Conservation (phyloP, 2,329 filamentous ascomycete species). For the Paramyrothecium roridum region DNA sequence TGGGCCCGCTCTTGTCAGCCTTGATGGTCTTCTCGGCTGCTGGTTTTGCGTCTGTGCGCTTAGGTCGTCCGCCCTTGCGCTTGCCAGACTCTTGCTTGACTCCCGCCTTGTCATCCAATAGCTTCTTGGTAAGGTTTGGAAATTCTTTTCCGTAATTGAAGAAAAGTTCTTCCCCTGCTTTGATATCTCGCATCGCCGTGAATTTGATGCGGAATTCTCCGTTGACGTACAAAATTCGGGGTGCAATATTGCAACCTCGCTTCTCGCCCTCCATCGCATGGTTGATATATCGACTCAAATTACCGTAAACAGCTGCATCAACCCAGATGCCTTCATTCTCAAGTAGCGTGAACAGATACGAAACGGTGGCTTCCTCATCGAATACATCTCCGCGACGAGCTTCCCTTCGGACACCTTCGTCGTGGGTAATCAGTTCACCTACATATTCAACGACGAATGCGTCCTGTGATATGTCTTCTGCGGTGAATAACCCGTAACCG, state of each 20-base stretch:
- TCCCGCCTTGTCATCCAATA: constrained; percentile 34
- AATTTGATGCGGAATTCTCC: constrained; percentile 76
- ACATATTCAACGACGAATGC: constrained; percentile 81
- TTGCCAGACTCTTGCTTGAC: constrained; percentile 21
- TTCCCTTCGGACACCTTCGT: constrained; percentile 67
- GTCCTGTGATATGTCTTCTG: constrained; percentile 61
- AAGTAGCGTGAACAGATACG: constrained; percentile 61
- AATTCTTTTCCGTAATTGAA: constrained; percentile 77
- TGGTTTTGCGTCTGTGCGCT: constrained; percentile 7
- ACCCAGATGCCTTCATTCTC: constrained; percentile 64
- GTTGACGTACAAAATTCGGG: constrained; percentile 69
- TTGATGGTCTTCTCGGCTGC: constrained; percentile 9
- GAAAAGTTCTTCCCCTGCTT: constrained; percentile 72
- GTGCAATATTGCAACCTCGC: constrained; percentile 57
- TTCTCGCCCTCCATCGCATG: constrained; percentile 57
- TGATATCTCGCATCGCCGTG: constrained; percentile 63
- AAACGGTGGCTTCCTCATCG: constrained; percentile 57
- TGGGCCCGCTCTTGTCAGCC: constrained; percentile 8
- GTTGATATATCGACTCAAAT: constrained; percentile 82
- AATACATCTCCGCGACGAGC: constrained; percentile 58
- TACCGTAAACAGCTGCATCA: constrained; percentile 74
- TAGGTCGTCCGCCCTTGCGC: constrained; percentile 14
- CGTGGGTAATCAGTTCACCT: constrained; percentile 70
- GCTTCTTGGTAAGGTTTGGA: constrained; percentile 51
- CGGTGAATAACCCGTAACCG: constrained; percentile 74